Percentiles rank a stretch among this genome's conserved stretches.
Conservation (phyloP, 306 rosid genomes). For the Oemleria cerasiformis region DNA sequence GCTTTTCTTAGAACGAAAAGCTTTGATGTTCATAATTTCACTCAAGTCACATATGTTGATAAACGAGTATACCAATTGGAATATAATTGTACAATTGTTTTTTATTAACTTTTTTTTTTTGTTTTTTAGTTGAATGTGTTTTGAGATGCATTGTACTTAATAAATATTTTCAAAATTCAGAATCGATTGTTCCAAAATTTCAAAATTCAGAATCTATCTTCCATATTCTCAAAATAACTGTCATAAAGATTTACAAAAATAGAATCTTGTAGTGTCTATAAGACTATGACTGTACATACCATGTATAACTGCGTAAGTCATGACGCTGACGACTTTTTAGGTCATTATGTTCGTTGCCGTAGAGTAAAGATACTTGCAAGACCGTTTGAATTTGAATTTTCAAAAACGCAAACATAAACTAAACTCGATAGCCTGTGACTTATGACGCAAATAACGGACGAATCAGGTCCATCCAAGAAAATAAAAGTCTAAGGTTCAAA, state of each 20-base stretch:
- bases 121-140: no score
- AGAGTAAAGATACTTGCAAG: neutral
- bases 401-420: neutral
- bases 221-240: no score
- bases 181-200: no score
- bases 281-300: neutral
- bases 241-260: neutral
- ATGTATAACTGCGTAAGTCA: neutral
- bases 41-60: neutral
- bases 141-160: no score
- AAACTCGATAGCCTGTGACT: neutral
- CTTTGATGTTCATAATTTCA: neutral
- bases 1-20: neutral
- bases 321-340: neutral
- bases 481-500: neutral
- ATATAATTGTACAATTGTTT: neutral
- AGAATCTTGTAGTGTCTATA: neutral
- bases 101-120: neutral
- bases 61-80: neutral
- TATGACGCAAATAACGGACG: neutral
- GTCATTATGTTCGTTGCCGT: slow-evolving; percentile 6
- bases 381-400: slow-evolving; percentile 23
- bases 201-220: no score
- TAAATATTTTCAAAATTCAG: no score
- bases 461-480: neutral